Percentiles rank a stretch among this genome's conserved stretches.
These are phyloP conservation scores for Blastocystis sp. DNA, from an alignment of 352 stramenopile species.

Conservation along the genomic window DNA sequence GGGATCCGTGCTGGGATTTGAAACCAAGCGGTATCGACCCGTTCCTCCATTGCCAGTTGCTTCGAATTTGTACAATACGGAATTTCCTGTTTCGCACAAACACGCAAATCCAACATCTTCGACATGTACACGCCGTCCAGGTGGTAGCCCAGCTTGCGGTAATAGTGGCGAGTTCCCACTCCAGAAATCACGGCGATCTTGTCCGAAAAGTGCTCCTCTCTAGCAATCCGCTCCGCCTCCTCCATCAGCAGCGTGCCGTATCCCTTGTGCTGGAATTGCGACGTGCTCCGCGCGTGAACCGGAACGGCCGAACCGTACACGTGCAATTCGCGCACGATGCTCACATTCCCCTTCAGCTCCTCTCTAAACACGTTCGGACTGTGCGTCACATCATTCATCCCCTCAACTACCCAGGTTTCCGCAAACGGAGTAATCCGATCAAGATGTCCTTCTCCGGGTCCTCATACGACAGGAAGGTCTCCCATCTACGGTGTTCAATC, in stretches of 20 bases:
- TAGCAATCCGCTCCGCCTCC: conserved; percentile 89
- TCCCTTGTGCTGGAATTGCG: conserved; percentile 92
- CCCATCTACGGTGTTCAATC: conserved; percentile 76
- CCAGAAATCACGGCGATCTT: conserved; percentile 93
- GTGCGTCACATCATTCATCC: conserved; percentile 71
- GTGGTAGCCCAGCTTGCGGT: conserved; percentile 91
- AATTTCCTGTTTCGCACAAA: conserved; percentile 39
- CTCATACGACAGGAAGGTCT: conserved; percentile 93
- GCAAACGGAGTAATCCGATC: conserved; percentile 86
- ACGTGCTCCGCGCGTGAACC: conserved; percentile 86
- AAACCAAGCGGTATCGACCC: conserved; percentile 22
- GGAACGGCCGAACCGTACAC: conserved; percentile 93
- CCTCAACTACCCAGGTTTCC: conserved; percentile 78
- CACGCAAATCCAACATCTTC: conserved; percentile 74
- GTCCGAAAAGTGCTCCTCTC: conserved; percentile 86
- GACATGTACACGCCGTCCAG: conserved; percentile 93
- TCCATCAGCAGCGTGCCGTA: conserved; percentile 94
- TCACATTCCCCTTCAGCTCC: conserved; percentile 77
- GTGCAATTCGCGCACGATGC: conserved; percentile 85
- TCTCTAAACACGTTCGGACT: conserved; percentile 79
- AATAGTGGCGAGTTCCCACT: conserved; percentile 91
- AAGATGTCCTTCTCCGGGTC: conserved; percentile 91
- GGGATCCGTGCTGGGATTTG: conserved; percentile 17
- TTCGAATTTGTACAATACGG: neutral
- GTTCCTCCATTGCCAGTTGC: conserved; percentile 2